phyloP scores from a whole-genome alignment of 192 early-diverging fungal genomes.

The Podila verticillata region DNA sequence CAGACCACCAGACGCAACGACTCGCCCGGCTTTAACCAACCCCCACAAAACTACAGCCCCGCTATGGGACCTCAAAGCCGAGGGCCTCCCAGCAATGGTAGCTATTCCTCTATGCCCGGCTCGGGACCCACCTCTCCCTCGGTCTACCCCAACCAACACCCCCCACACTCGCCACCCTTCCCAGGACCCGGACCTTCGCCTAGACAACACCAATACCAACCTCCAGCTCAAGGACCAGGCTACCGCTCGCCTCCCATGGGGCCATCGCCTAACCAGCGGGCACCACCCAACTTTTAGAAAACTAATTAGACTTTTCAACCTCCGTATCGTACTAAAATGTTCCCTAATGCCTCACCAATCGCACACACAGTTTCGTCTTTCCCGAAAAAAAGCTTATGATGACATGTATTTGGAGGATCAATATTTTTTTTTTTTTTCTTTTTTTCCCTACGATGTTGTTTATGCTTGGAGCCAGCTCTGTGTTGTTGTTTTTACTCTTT shows the following conservation, averaged over 20 bases:
- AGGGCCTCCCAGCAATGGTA: not conserved
- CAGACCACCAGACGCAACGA: not conserved
- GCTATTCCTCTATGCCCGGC: not conserved
- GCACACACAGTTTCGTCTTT: too few relatives aligned
- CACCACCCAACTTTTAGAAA: slow-evolving; percentile 1
- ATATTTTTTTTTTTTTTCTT: too few relatives aligned
- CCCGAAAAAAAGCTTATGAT: too few relatives aligned
- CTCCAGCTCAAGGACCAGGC: not conserved
- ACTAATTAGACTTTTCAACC: too few relatives aligned
- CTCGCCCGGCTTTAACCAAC: not conserved
- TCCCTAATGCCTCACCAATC: too few relatives aligned
- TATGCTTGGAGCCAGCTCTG: too few relatives aligned
- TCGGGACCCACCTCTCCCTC: not conserved
- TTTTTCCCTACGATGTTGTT: too few relatives aligned
- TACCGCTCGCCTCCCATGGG: not conserved
- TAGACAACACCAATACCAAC: not conserved
- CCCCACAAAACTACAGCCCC: not conserved
- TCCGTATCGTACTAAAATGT: too few relatives aligned
- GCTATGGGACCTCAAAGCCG: not conserved
- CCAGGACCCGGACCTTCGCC: not conserved
- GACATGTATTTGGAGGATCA: too few relatives aligned
- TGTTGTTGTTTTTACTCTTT: too few relatives aligned
- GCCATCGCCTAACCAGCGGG: not conserved
- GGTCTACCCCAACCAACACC: not conserved
- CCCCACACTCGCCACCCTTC: not conserved